These are phyloP conservation scores for Graphiopsis chlorocephala DNA, from an alignment of 2,329 filamentous ascomycete genomes.

Conservation along the genomic window DNA sequence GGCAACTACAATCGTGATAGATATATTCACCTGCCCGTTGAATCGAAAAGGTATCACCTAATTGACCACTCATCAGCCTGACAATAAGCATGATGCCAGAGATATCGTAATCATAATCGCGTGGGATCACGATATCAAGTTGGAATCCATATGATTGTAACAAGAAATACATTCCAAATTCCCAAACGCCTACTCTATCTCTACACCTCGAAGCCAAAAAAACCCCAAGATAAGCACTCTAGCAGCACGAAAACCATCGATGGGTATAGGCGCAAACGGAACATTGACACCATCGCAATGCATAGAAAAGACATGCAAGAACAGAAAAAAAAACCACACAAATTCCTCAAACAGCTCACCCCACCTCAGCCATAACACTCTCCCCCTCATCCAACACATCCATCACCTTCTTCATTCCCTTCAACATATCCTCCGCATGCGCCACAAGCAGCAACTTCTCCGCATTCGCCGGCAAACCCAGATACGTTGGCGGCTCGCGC, in stretches of 20 bases:
- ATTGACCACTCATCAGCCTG: too few relatives aligned
- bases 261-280: slow-evolving; percentile 10
- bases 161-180: neutral
- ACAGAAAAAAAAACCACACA: neutral
- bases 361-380: slow-evolving; percentile 63
- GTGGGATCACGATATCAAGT: neutral
- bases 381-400: slow-evolving; percentile 92
- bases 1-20: too few relatives aligned
- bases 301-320: neutral
- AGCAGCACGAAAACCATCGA: slow-evolving; percentile 1
- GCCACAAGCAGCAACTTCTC: slow-evolving; percentile 92
- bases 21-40: too few relatives aligned
- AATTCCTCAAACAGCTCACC: slow-evolving; percentile 16
- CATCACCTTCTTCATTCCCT: slow-evolving; percentile 78
- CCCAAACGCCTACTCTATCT: neutral
- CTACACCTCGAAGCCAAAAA: neutral
- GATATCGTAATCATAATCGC: too few relatives aligned
- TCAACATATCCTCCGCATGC: slow-evolving; percentile 79
- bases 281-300: neutral
- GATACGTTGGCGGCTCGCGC: slow-evolving; percentile 90
- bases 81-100: too few relatives aligned
- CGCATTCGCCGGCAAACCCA: slow-evolving; percentile 90
- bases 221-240: neutral
- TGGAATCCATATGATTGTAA: neutral
- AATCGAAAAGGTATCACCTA: too few relatives aligned